Percentiles rank a stretch among this genome's conserved stretches.
Evolutionary conservation across 2,329 filamentous ascomycete species (phyloP).

Genomic region (Cladosporium colombiae): DNA sequence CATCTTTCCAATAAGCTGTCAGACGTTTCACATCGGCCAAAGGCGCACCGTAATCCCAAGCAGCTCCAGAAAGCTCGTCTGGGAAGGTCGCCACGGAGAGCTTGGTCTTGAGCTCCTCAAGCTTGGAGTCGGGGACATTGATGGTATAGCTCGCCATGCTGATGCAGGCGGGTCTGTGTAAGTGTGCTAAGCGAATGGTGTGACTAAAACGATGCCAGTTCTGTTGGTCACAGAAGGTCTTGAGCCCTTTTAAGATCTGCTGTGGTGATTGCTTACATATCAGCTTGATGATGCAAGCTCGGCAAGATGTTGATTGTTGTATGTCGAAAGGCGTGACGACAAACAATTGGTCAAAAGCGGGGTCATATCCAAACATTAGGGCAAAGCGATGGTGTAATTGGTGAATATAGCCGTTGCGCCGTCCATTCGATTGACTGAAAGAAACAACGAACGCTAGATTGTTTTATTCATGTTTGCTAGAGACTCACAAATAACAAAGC

Average conservation of each 20-base stretch:
- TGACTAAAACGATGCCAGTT: neutral
- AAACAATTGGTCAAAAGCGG: neutral
- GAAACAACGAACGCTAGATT: no score
- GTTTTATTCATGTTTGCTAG: neutral
- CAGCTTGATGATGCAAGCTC: neutral
- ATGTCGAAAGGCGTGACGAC: neutral
- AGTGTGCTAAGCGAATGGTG: neutral
- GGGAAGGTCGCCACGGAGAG: slow-evolving; percentile 57
- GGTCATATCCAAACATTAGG: neutral
- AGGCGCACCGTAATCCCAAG: slow-evolving; percentile 62
- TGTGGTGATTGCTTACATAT: neutral
- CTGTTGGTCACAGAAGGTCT: neutral
- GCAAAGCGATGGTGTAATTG: neutral
- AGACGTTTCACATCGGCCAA: slow-evolving; percentile 62
- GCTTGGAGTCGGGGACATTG: slow-evolving; percentile 51
- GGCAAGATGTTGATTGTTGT: neutral
- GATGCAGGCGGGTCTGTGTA: neutral
- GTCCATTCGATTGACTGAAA: neutral
- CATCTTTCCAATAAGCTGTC: slow-evolving; percentile 56
- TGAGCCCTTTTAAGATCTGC: neutral
- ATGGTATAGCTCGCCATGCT: slow-evolving; percentile 50
- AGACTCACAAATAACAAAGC: neutral
- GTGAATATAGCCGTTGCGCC: neutral
- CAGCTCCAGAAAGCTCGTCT: slow-evolving; percentile 54
- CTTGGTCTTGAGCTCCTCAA: slow-evolving; percentile 58